These are phyloP conservation scores for Ascocoryne sarcoides DNA, from an alignment of 2,329 filamentous ascomycete genomes.

Conservation along the genomic window DNA sequence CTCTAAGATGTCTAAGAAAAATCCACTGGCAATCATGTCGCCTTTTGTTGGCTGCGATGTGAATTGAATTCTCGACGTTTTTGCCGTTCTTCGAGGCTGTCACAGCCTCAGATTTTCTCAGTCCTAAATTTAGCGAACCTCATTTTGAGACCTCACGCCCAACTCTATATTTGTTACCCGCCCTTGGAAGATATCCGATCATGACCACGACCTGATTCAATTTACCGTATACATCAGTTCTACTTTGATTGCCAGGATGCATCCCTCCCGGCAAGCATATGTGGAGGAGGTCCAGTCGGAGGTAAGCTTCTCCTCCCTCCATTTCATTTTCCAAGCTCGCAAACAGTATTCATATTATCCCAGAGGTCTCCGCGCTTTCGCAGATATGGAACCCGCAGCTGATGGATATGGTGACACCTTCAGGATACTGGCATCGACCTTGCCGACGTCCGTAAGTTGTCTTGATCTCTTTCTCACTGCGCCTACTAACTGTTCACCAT, in stretches of 20 bases:
- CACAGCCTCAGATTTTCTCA: too few species aligned
- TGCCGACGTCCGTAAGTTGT: conserved; percentile 51
- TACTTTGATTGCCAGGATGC: conserved; percentile 47
- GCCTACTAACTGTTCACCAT: conserved; percentile 1
- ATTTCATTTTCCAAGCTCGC: conserved; percentile 14
- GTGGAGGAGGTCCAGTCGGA: conserved; percentile 73
- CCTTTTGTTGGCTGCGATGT: too few species aligned
- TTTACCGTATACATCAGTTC: too few species aligned
- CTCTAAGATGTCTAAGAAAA: too few species aligned
- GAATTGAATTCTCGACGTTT: too few species aligned
- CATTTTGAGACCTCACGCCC: too few species aligned
- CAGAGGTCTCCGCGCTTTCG: conserved; percentile 13
- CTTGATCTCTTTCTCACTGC: not conserved
- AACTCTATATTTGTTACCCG: too few species aligned
- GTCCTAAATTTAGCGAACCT: too few species aligned
- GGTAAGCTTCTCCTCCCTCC: conserved; percentile 39
- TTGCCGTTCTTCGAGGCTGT: too few species aligned
- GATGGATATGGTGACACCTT: conserved; percentile 20
- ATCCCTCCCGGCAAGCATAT: conserved; percentile 86
- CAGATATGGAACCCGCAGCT: conserved; percentile 13
- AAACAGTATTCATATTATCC: conserved; percentile 28
- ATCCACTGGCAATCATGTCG: too few species aligned
- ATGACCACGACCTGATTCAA: too few species aligned
- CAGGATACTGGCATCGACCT: conserved; percentile 45
- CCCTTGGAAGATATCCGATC: too few species aligned